Evolutionary conservation across 106 monocot species (phyloP), one percentile per base, ranked within the genome.

Genomic region (Phalaenopsis aphrodite): DNA sequence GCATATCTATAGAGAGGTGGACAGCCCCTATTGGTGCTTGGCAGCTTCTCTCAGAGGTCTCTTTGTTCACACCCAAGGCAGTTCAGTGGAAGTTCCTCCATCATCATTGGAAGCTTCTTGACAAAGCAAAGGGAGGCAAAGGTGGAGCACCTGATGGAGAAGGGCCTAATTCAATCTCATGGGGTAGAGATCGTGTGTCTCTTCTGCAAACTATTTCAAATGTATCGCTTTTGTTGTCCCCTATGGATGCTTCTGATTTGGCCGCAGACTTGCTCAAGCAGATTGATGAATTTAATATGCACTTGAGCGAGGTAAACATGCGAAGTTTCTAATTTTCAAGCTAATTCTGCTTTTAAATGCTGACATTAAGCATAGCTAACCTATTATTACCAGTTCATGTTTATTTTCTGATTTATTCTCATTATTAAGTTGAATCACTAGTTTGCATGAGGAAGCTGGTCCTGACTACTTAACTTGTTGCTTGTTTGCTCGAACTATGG

Each of bases 61-160:
- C 99, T 77, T 75, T 78, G 16, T 94, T 94, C 41, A 75, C 88
- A 41, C 84, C 98, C 5, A 89, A 93, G 82, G 87, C 92, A 55
- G 83, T 99, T 55, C 81, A 84, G 8, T 99, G 98, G 98, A 78
- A 89, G 79, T 99, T 99, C 80, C 98, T 99, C 52, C 88, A 86
- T 77, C 98, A 99, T 71, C 92, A 99, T 68, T 99, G 98, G 98
- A 79, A 89, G 82, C 91, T 99, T 41, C 87, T 99, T 82, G 94
- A 92, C 83, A 82, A 92, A 81, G 82, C 55, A 41, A 81, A 65
- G 3, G 79, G 72, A 78, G 86, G 87, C 12, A 80, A 67, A 77
- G 55, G 76, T 43, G 79, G 77, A 81, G 37, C 18, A 8, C 21
- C 30, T 74, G 84, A 86, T 76, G 56, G 76, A 45, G 76, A 61